Percentiles rank a stretch among this genome's conserved stretches.
phyloP scores from a whole-genome alignment of 2,329 filamentous ascomycete genomes.

The Alternaria incomplexa region DNA sequence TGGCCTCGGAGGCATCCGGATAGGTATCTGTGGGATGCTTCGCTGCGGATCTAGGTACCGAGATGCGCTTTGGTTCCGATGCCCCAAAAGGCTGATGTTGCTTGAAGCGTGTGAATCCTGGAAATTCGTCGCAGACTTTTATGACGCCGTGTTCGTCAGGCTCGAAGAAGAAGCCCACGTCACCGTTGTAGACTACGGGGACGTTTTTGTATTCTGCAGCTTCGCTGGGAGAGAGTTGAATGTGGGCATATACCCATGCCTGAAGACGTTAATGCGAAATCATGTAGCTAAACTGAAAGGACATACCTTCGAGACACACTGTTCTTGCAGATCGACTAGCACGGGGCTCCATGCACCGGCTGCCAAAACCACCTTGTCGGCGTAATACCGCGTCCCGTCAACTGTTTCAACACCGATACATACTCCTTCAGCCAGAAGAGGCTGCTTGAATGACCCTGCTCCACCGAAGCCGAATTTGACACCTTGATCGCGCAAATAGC shows the following conservation, averaged over 20 bases:
- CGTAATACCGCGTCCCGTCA: slow-evolving; percentile 52
- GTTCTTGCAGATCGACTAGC: slow-evolving; percentile 38
- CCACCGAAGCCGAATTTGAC: slow-evolving; percentile 53
- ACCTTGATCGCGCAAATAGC: slow-evolving; percentile 46
- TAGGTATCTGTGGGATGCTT: slow-evolving; percentile 52
- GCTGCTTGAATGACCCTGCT: slow-evolving; percentile 54
- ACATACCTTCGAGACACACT: slow-evolving; percentile 60
- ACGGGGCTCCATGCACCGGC: slow-evolving; percentile 44
- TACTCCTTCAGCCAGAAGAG: slow-evolving; percentile 47
- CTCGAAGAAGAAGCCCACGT: slow-evolving; percentile 59
- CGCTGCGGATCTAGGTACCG: slow-evolving; percentile 56
- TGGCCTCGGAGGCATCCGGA: slow-evolving; percentile 55
- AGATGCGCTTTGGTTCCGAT: slow-evolving; percentile 58
- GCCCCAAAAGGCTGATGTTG: slow-evolving; percentile 53
- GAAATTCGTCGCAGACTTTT: slow-evolving; percentile 64
- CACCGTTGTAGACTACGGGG: slow-evolving; percentile 62
- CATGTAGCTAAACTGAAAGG: neutral
- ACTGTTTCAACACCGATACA: slow-evolving; percentile 53
- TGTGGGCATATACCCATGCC: slow-evolving; percentile 62
- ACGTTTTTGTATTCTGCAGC: slow-evolving; percentile 56
- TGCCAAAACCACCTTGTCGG: slow-evolving; percentile 54
- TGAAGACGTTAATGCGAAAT: neutral
- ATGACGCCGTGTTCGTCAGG: slow-evolving; percentile 55
- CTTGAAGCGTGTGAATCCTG: slow-evolving; percentile 52
- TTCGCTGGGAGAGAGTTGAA: slow-evolving; percentile 58